These are phyloP conservation scores for Euphorbia pulcherrima DNA, from an alignment of 345 rosid genomes.

Conservation along the genomic window DNA sequence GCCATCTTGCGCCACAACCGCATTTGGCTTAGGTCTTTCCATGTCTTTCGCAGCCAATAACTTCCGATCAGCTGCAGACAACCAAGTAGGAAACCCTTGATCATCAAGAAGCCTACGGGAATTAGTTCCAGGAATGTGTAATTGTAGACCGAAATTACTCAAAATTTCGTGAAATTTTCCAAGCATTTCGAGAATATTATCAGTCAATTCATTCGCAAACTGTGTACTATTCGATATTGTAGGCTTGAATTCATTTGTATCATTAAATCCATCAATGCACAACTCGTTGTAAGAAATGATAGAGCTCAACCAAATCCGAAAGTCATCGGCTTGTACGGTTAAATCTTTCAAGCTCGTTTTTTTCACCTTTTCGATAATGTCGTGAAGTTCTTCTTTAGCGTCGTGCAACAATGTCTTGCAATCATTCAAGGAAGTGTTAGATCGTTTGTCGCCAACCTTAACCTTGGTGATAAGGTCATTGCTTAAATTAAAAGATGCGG, in stretches of 20 bases:
- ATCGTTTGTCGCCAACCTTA: background rate
- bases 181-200: conserved; percentile 23
- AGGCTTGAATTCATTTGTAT: background rate
- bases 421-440: conserved; percentile 20
- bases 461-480: conserved; percentile 16
- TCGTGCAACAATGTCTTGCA: conserved; percentile 20
- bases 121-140: background rate
- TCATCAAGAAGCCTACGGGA: conserved; percentile 11
- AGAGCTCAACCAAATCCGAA: conserved; percentile 22
- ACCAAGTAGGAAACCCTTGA: conserved; percentile 26
- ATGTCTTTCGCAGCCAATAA: background rate
- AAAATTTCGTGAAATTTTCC: conserved; percentile 14
- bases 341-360: background rate
- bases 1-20: conserved; percentile 25
- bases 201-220: conserved; percentile 19
- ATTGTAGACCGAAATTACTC: conserved; percentile 8
- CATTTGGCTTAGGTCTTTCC: conserved; percentile 15
- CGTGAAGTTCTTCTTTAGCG: conserved; percentile 21
- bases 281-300: conserved; percentile 25
- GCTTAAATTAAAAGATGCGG: conserved; percentile 16
- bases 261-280: conserved; percentile 25
- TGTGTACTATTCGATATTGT: conserved; percentile 4
- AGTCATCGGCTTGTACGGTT: conserved; percentile 12
- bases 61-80: conserved; percentile 19
- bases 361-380: background rate